phyloP scores from a whole-genome alignment of 495 filamentous ascomycete genomes.

The Penicillium arizonense region DNA sequence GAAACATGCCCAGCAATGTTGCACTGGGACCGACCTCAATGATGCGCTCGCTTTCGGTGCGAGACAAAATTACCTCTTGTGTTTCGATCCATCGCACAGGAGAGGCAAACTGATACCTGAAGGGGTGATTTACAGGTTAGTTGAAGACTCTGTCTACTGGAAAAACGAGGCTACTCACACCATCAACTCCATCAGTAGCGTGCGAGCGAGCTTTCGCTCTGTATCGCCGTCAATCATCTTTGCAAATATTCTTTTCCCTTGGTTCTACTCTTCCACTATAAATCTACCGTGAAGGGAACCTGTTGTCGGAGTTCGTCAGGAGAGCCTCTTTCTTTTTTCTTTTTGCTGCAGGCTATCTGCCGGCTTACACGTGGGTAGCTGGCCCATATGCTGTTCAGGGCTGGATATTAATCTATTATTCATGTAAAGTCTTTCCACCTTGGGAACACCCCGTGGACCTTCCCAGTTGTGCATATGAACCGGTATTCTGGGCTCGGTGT shows the following conservation, averaged over 20 bases:
- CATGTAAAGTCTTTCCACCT: background rate
- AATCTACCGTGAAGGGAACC: background rate
- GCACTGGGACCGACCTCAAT: background rate
- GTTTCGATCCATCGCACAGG: conserved; percentile 1
- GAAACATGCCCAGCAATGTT: background rate
- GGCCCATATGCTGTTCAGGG: background rate
- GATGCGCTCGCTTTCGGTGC: background rate
- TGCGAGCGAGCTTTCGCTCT: background rate
- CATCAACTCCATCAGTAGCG: conserved; percentile 1
- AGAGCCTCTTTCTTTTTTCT: background rate
- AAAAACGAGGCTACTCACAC: background rate
- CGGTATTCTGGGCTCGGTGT: background rate
- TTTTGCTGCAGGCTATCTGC: background rate
- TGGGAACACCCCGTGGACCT: background rate
- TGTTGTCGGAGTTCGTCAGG: background rate
- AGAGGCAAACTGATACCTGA: background rate
- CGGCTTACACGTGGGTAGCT: background rate
- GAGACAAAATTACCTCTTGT: background rate
- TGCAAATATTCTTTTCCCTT: background rate
- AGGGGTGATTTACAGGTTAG: background rate
- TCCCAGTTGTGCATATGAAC: background rate
- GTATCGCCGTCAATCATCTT: background rate
- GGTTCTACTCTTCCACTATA: background rate
- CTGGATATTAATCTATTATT: background rate
- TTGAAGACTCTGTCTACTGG: background rate